Conservation (phyloP, 2,329 filamentous ascomycete species). For the Beauveria sp. region DNA sequence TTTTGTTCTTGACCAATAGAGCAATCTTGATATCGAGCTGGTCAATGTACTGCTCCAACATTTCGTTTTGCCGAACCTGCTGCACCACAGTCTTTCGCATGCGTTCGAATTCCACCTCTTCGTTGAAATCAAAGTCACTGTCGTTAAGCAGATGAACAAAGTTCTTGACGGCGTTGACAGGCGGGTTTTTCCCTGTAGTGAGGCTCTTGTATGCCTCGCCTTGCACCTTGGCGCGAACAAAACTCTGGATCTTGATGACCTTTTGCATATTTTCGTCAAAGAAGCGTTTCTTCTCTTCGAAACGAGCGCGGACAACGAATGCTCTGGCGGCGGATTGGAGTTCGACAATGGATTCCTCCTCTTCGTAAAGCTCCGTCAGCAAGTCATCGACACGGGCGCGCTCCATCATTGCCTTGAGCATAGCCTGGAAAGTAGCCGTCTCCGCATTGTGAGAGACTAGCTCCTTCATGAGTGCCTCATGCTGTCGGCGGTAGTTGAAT, state of each 20-base stretch:
- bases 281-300: conserved; percentile 77
- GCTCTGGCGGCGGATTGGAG: conserved; percentile 70
- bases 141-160: conserved; percentile 97
- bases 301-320: conserved; percentile 64
- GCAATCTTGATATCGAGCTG: conserved; percentile 99
- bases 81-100: conserved; percentile 94
- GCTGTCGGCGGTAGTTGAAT: conserved; percentile 53
- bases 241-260: conserved; percentile 97
- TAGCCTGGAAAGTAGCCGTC: conserved; percentile 64
- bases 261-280: conserved; percentile 98
- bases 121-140: conserved; percentile 97
- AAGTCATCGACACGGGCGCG: conserved; percentile 66
- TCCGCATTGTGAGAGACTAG: conserved; percentile 61
- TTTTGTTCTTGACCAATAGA: conserved; percentile 97
- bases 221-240: conserved; percentile 88
- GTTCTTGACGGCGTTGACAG: conserved; percentile 93
- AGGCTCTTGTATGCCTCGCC: conserved; percentile 97
- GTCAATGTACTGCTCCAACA: conserved; percentile 95
- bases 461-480: conserved; percentile 57
- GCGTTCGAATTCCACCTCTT: conserved; percentile 94
- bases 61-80: conserved; percentile 93
- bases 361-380: conserved; percentile 69
- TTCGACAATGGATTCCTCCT: conserved; percentile 69
- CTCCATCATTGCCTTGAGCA: conserved; percentile 71
- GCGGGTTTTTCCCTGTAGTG: conserved; percentile 92